Base-by-base conservation (phyloP, 2,329 filamentous ascomycete species). In the Ophiostoma ulmi region DNA sequence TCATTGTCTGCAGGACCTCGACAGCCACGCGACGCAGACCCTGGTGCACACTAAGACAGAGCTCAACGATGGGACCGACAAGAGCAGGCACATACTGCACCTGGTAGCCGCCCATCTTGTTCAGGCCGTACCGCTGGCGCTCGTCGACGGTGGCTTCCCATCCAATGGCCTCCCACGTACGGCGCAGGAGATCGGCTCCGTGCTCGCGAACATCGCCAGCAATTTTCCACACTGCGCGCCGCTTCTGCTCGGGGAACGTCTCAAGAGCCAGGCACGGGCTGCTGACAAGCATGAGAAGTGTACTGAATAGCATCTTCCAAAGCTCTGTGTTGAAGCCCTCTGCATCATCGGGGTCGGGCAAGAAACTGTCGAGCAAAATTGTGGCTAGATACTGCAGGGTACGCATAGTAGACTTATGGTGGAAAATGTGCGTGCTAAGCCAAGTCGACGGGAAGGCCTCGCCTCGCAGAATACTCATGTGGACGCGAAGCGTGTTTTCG, bases 201-300 rank as follows among this genome's bases (percentile, higher is more conserved):
- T 93, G 87, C 78, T 98, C 94, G 70, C 95, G 87, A 68, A 99
- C 93, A 80, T 99, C 96, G 6, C 95, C 95, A 4, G 94, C 95
- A 77, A 99, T 97, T 81, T 98, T 99, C 95, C 96, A 99, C 1
- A 98, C 94, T 0, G 95, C 94, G 70, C 95, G 85, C 65, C 95
- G 86, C 81, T 98, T 99, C 80, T 99, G 95, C 79, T 99, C 96
- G 0, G 95, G 93, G 77, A 97, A 98, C 0, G 94, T 97, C 78
- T 99, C 95, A 52, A 99, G 85, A 0, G 95, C 94, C 26, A 99
- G 85, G 0, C 91, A 92, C 48, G 94, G 89, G 76, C 93, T 97
- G 5, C 92, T 92, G 2, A 99, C 92, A 3, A 98, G 88, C 77
- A 92, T 93, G 38, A 99, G 84, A 39, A 99, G 82, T 0, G 93